Conservation (phyloP, 805 yeast genomes). For the Nakazawaea laoshanensis region DNA sequence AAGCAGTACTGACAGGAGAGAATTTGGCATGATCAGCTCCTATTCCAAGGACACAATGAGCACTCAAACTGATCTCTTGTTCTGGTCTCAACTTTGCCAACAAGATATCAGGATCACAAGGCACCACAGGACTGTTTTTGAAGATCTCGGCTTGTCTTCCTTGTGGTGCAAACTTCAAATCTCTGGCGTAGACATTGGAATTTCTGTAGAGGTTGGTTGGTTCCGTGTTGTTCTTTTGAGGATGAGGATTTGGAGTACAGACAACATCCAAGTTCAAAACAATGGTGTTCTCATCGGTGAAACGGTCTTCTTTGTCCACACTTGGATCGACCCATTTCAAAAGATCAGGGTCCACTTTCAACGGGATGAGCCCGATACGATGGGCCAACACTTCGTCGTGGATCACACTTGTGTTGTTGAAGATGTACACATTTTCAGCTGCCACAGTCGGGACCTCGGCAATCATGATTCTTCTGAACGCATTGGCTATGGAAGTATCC, state of each 20-base stretch:
- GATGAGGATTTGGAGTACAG: constrained; percentile 81
- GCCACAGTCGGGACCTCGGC: constrained; percentile 96
- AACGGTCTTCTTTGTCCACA: constrained; percentile 55
- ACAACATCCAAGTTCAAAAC: constrained; percentile 74
- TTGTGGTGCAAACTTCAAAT: constrained; percentile 84
- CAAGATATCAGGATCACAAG: constrained; percentile 83
- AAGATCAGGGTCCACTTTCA: constrained; percentile 84
- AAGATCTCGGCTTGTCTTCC: constrained; percentile 76
- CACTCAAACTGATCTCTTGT: constrained; percentile 86
- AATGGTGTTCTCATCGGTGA: constrained; percentile 83
- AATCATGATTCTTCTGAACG: constrained; percentile 94
- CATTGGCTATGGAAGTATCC: constrained; percentile 92
- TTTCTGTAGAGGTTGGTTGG: constrained; percentile 80
- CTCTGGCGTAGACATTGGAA: constrained; percentile 82
- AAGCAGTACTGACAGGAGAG: constrained; percentile 95
- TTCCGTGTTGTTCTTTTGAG: constrained; percentile 68
- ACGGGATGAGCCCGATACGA: constrained; percentile 87
- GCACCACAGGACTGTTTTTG: constrained; percentile 57
- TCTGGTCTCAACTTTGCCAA: constrained; percentile 94
- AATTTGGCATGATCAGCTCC: constrained; percentile 97
- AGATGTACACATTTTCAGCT: constrained; percentile 82
- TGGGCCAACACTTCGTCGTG: constrained; percentile 97
- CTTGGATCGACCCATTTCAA: constrained; percentile 72
- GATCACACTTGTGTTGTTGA: constrained; percentile 92
- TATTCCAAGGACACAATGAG: constrained; percentile 84